These are phyloP conservation scores for Toxoplasma gondii DNA, from an alignment of 169 alveolate genomes.

Conservation along the genomic window DNA sequence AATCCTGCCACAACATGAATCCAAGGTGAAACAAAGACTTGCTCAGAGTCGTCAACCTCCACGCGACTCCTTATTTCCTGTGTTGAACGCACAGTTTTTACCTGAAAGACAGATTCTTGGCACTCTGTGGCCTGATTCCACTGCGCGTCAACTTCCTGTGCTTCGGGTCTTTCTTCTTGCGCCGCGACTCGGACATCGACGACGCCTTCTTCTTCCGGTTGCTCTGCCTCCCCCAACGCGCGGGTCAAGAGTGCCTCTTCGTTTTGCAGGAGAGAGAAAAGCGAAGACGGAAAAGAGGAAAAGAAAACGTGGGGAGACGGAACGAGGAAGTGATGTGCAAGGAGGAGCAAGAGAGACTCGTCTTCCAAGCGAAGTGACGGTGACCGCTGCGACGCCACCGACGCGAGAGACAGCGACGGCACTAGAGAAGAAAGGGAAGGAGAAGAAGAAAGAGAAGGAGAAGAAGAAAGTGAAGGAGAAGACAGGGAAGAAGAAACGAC, in stretches of 20 bases:
- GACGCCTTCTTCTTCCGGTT: not conserved
- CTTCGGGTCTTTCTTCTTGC: not conserved
- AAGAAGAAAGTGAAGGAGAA: not conserved
- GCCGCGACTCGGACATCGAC: not conserved
- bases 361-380: not conserved
- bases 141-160: not conserved
- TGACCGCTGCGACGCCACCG: not conserved
- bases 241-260: not conserved
- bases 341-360: not conserved
- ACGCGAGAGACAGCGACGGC: not conserved
- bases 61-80: not conserved
- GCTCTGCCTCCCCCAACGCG: not conserved
- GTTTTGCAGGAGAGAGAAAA: not conserved
- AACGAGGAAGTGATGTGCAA: not conserved
- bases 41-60: too few species aligned
- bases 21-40: too few species aligned
- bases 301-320: not conserved
- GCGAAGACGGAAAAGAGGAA: not conserved
- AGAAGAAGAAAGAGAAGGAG: not conserved
- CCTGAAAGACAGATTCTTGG: not conserved
- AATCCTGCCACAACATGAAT: not conserved
- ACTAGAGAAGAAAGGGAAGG: too few species aligned
- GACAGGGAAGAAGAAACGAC: not conserved
- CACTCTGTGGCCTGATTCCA: not conserved
- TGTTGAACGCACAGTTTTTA: not conserved